A percentile compares a stretch with the other conserved stretches of the same genome.
These are phyloP conservation scores for Lentinus polychrous DNA, from an alignment of 1,284 basidiomycete species.

Conservation along the genomic window DNA sequence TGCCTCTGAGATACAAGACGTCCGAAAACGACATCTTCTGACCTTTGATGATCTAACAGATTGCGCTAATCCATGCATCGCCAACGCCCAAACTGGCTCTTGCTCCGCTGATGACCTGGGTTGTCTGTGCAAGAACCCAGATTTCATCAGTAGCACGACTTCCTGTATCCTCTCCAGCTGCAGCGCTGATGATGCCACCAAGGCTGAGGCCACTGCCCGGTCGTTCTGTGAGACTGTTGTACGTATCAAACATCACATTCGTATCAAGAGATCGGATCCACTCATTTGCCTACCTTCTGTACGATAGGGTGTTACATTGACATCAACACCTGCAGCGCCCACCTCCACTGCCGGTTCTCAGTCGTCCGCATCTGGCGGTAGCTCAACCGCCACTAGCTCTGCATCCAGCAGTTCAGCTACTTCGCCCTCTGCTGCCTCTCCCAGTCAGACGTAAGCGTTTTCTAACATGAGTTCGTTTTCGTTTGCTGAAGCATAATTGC, in stretches of 20 bases:
- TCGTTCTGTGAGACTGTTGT: slow-evolving; percentile 44
- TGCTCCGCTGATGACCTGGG: slow-evolving; percentile 38
- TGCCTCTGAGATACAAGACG: background rate
- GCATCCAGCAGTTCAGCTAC: slow-evolving; percentile 10
- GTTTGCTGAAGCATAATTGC: background rate
- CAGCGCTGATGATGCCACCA: slow-evolving; percentile 37
- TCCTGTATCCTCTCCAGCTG: slow-evolving; percentile 41
- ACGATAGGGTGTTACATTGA: slow-evolving; percentile 44
- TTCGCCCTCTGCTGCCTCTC: slow-evolving; percentile 3
- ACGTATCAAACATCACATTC: slow-evolving; percentile 21
- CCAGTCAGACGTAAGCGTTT: background rate
- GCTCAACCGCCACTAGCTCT: slow-evolving; percentile 1
- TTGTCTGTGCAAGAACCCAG: slow-evolving; percentile 44
- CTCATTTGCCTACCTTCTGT: slow-evolving; percentile 1
- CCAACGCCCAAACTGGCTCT: slow-evolving; percentile 30
- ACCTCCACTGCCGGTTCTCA: slow-evolving; percentile 8
- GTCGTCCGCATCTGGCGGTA: slow-evolving; percentile 9
- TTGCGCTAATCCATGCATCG: slow-evolving; percentile 43
- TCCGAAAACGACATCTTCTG: background rate
- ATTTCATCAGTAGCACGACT: slow-evolving; percentile 41
- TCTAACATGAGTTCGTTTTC: background rate
- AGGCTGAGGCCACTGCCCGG: slow-evolving; percentile 37
- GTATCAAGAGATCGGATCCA: background rate
- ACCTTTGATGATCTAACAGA: slow-evolving; percentile 24
- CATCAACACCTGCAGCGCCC: slow-evolving; percentile 14